Percentiles rank a stretch among this genome's conserved stretches.
phyloP scores from a whole-genome alignment of 2,329 filamentous ascomycete genomes.

The Sporothrix globosa region DNA sequence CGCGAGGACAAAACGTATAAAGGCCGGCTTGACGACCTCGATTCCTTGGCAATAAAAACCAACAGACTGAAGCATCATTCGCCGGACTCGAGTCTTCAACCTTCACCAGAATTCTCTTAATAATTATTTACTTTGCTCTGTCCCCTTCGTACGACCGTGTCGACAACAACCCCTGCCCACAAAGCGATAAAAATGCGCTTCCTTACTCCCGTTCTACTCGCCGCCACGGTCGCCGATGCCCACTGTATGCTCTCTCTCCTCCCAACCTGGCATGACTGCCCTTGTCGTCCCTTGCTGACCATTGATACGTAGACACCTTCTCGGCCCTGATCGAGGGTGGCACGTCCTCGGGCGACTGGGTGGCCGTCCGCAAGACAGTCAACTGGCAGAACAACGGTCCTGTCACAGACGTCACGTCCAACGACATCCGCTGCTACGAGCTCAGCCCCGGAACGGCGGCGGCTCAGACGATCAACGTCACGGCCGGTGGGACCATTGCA shows the following conservation, averaged over 20 bases:
- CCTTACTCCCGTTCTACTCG: slow-evolving; percentile 27
- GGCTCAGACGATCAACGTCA: slow-evolving; percentile 43
- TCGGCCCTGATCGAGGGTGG: slow-evolving; percentile 34
- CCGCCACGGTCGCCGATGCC: slow-evolving; percentile 34
- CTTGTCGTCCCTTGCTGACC: not conserved
- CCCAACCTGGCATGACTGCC: not conserved
- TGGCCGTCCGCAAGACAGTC: slow-evolving; percentile 43
- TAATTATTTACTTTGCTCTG: not conserved
- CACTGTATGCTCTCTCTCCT: slow-evolving; percentile 33
- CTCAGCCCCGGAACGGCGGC: slow-evolving; percentile 37
- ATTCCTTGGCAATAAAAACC: slow-evolving; percentile 5
- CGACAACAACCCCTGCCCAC: not conserved
- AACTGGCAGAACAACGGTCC: slow-evolving; percentile 44
- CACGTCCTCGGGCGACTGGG: slow-evolving; percentile 39
- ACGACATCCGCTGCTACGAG: slow-evolving; percentile 42
- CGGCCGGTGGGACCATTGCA: slow-evolving; percentile 47
- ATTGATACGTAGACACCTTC: slow-evolving; percentile 34
- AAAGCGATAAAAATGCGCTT: slow-evolving; percentile 30
- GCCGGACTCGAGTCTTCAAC: not conserved
- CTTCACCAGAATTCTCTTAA: not conserved
- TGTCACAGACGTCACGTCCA: slow-evolving; percentile 40
- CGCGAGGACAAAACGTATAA: slow-evolving; percentile 5
- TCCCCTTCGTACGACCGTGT: too few relatives aligned
- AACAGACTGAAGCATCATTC: not conserved
- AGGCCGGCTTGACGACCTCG: not conserved